Base-by-base conservation (phyloP, 108 stramenopile genomes). In the Fistulifera pelliculosa region DNA sequence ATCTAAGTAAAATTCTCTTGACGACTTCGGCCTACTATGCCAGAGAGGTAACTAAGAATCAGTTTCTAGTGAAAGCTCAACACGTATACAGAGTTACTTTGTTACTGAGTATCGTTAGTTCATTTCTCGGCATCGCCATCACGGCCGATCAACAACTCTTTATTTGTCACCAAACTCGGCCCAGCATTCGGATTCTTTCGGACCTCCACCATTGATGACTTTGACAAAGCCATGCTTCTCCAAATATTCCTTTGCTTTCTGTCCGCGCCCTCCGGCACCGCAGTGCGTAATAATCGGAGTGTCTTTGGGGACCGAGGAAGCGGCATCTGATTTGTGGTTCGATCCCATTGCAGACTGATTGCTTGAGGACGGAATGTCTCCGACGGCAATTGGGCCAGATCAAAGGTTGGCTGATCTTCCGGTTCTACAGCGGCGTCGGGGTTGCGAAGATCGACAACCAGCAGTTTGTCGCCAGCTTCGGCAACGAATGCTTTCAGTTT, bases 231-330 rank as follows among this genome's bases (percentile, higher is more conserved):
- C 91, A 38, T 86, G 76, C 18, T 61, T 57, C 55, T 65, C 61
- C 62, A 93, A 70, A 61, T 58, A 93, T 2, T 87, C 83, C 74
- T 89, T 93, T 8, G 91, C 91, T 69, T 73, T 76, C 53, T 87
- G 83, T 35, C 91, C 91, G 0, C 91, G 65, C 31, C 83, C 83
- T 1, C 91, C 91, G 22, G 80, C 91, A 52, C 91, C 91, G 62
- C 91, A 93, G 65, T 93, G 91, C 10, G 91, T 89, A 58, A 93
- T 88, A 38, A 93, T 86, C 13, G 83, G 82, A 1, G 87, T 82
- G 58, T 84, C 80, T 70, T 75, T 82, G 44, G 44, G 19, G 21
- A 45, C 44, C 31, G 31, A 35, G 31, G 31, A 8, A 35, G 3
- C 31, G 82, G 83, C 85, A 93, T 86, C 1, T 65, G 53, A 12